Conservation (phyloP, 345 rosid species). For the Syzygium aromaticum region DNA sequence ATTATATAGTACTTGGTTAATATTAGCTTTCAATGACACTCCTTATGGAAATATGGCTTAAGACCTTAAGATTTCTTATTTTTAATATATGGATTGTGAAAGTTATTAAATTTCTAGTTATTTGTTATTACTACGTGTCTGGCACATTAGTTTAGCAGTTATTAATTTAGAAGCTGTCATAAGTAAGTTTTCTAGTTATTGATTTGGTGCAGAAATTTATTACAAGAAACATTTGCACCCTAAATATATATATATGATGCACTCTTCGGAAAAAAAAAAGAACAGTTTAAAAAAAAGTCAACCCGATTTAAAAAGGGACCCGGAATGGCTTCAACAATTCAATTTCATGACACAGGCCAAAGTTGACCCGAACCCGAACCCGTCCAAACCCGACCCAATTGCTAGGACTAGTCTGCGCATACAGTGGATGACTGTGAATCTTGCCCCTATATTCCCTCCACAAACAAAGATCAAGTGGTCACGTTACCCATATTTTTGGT, state of each 20-base stretch:
- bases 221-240: background rate
- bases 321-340: background rate
- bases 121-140: background rate
- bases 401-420: background rate
- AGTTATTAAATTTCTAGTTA: background rate
- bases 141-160: background rate
- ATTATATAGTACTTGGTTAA: background rate
- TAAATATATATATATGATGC: background rate
- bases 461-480: background rate
- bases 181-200: background rate
- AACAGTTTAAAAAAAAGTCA: background rate
- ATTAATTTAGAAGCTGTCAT: background rate
- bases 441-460: background rate
- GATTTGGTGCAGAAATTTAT: background rate
- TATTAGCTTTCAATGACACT: background rate
- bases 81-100: background rate
- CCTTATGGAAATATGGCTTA: background rate
- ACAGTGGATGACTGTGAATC: background rate
- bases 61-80: background rate
- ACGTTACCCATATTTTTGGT: background rate
- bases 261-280: background rate
- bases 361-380: background rate
- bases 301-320: background rate
- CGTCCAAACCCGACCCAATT: background rate
- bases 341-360: background rate